These are phyloP conservation scores for Primulina huaijiensis DNA, from an alignment of 257 asterid genomes.

Conservation along the genomic window DNA sequence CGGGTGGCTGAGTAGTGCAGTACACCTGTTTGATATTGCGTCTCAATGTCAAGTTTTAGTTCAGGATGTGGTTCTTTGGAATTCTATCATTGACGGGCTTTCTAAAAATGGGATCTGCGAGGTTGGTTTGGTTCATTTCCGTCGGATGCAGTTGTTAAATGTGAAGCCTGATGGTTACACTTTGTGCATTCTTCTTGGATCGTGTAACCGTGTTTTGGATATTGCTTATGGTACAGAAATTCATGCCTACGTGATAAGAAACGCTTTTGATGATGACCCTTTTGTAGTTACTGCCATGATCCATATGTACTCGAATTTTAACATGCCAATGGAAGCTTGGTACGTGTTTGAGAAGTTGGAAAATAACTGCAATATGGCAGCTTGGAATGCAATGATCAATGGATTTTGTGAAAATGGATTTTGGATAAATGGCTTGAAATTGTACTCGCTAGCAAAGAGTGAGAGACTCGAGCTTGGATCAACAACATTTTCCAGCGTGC, in stretches of 20 bases:
- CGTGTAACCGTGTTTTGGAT: conserved; percentile 27
- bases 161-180: conserved; percentile 76
- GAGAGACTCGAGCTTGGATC: conserved; percentile 50
- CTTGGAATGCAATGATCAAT: conserved; percentile 75
- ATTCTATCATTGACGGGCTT: conserved; percentile 71
- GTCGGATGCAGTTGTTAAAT: conserved; percentile 51
- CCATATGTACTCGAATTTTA: conserved; percentile 52
- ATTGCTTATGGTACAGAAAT: conserved; percentile 44
- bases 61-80: conserved; percentile 76
- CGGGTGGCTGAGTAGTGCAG: conserved; percentile 50
- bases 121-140: conserved; percentile 45
- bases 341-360: conserved; percentile 44
- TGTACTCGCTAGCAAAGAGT: conserved; percentile 45
- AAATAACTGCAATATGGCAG: conserved; percentile 40
- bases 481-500: conserved; percentile 53
- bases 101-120: conserved; percentile 40
- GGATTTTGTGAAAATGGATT: conserved; percentile 61
- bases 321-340: conserved; percentile 63
- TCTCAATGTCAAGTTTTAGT: conserved; percentile 33
- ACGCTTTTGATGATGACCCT: conserved; percentile 45
- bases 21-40: conserved; percentile 62
- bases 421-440: conserved; percentile 53
- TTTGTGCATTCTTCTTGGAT: conserved; percentile 70
- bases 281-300: conserved; percentile 65
- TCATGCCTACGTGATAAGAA: conserved; percentile 65